These are phyloP conservation scores for Neckera pumila DNA, from an alignment of 225 moss, liverwort and hornwort species.

Conservation along the genomic window DNA sequence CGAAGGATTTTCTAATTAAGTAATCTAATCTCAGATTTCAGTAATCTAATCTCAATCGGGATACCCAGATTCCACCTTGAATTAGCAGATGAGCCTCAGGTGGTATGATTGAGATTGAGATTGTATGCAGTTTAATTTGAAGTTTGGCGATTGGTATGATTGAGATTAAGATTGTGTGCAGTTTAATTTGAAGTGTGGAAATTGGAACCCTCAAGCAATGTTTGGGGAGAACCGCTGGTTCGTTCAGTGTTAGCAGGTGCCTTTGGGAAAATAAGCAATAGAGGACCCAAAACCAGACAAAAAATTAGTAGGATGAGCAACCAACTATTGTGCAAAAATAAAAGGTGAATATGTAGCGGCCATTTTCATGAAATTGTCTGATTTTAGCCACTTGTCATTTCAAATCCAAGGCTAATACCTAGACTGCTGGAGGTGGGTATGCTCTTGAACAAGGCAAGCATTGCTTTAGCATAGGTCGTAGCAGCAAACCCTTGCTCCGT, in stretches of 20 bases:
- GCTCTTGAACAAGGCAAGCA: not conserved
- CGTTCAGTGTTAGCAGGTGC: too few species aligned
- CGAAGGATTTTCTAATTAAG: not conserved
- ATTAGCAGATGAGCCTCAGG: not conserved
- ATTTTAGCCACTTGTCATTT: not conserved
- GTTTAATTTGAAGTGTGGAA: not conserved
- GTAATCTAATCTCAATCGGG: not conserved
- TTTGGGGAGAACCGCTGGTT: not conserved
- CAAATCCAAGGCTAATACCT: not conserved
- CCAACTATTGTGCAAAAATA: not conserved
- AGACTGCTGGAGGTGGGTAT: accelerated
- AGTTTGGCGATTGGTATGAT: not conserved
- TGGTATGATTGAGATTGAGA: not conserved
- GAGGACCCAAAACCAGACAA: not conserved
- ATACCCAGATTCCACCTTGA: not conserved
- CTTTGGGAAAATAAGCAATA: not conserved
- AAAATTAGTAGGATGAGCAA: not conserved
- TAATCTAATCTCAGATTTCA: not conserved
- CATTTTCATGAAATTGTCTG: not conserved
- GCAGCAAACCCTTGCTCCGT: accelerated
- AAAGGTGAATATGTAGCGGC: accelerated
- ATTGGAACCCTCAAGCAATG: not conserved
- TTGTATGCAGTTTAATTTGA: not conserved
- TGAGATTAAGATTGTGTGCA: not conserved
- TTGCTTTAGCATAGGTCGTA: not conserved